Conservation (phyloP, 352 stramenopile genomes). For the Phytophthora agathidicida region DNA sequence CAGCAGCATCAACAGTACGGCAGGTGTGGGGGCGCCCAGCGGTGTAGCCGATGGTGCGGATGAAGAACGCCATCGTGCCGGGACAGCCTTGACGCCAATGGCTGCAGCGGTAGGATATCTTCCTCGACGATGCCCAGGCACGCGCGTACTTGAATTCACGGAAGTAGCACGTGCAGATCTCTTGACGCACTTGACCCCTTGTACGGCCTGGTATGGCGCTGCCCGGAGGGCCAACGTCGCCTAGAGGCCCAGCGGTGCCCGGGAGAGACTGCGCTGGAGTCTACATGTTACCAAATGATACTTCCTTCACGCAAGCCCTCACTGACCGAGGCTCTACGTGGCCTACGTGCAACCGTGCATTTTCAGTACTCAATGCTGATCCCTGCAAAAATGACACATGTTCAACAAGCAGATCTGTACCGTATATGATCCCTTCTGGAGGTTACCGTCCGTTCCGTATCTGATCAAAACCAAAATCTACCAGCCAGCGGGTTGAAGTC, state of each 20-base stretch:
- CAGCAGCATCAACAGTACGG: not conserved
- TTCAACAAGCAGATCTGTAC: slow-evolving; percentile 3
- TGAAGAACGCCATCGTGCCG: slow-evolving; percentile 17
- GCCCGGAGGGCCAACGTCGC: not conserved
- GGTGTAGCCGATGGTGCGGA: slow-evolving; percentile 12
- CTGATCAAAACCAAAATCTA: too few relatives aligned
- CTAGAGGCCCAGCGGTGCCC: not conserved
- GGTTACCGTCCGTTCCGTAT: too few relatives aligned
- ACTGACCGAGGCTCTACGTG: not conserved
- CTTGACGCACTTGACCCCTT: slow-evolving; percentile 4
- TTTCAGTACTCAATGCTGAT: slow-evolving; percentile 6
- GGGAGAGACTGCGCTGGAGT: not conserved
- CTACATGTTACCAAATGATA: slow-evolving; percentile 12
- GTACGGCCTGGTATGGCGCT: not conserved
- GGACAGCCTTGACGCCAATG: slow-evolving; percentile 13
- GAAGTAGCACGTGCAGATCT: not conserved
- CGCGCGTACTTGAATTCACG: slow-evolving; percentile 11
- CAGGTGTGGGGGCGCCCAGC: not conserved
- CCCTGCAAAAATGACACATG: not conserved
- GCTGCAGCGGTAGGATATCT: slow-evolving; percentile 16
- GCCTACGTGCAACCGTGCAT: slow-evolving; percentile 3
- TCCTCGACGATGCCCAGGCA: slow-evolving; percentile 2
- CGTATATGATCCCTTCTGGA: slow-evolving; percentile 6
- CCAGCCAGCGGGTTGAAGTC: too few relatives aligned
- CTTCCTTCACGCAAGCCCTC: not conserved